Percentiles rank a stretch among this genome's conserved stretches.
These are phyloP conservation scores for Castanopsis chinensis DNA, from an alignment of 306 rosid genomes.

Conservation along the genomic window DNA sequence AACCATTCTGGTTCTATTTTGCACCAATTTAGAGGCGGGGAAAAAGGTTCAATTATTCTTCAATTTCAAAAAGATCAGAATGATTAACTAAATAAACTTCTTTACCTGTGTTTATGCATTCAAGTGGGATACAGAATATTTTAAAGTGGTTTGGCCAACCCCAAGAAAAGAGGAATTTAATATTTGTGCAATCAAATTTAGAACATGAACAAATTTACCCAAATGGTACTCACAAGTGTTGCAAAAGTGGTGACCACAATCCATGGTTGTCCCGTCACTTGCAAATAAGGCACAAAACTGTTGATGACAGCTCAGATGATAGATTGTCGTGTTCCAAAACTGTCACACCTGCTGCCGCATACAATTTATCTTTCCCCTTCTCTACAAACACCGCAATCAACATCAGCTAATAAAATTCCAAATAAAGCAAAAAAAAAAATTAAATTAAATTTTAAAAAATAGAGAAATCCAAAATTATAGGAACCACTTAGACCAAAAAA, in stretches of 20 bases:
- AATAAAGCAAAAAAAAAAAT: too few species aligned
- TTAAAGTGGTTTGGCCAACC: neutral
- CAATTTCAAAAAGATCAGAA: neutral
- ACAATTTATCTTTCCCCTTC: slow-evolving; percentile 31
- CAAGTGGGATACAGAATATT: neutral
- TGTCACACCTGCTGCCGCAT: slow-evolving; percentile 36
- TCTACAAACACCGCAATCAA: slow-evolving; percentile 30
- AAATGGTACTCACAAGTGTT: slow-evolving; percentile 27
- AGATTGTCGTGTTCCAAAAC: slow-evolving; percentile 1
- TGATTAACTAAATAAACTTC: neutral
- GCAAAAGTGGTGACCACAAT: slow-evolving; percentile 39
- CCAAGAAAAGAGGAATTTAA: neutral
- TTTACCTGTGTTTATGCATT: too few species aligned
- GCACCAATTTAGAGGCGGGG: neutral
- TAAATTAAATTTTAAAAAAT: too few species aligned
- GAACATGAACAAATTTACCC: neutral
- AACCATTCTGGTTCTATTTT: neutral
- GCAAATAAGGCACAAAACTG: slow-evolving; percentile 28
- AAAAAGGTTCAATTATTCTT: neutral
- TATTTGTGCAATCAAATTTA: neutral
- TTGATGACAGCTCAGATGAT: neutral
- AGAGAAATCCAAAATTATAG: too few species aligned
- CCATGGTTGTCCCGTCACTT: slow-evolving; percentile 22
- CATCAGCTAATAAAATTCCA: too few species aligned
- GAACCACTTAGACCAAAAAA: too few species aligned